Conservation (phyloP, 1,284 basidiomycete genomes). For the Boletus austroedulis region DNA sequence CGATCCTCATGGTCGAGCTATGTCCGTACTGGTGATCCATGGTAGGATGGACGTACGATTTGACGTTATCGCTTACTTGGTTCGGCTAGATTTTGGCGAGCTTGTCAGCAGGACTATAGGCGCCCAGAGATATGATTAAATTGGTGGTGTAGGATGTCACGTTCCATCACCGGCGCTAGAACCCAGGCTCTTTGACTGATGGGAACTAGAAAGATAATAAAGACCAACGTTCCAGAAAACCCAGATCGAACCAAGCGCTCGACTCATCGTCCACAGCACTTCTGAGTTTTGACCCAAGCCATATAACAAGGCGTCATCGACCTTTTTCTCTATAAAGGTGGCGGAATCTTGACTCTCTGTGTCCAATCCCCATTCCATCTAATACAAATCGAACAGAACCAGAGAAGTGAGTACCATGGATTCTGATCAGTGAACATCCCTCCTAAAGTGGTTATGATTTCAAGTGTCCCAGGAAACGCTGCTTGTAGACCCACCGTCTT, state of each 20-base stretch:
- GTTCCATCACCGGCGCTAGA: conserved; percentile 8
- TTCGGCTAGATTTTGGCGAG: background rate
- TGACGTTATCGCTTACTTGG: conserved; percentile 4
- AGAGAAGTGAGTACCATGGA: conserved; percentile 10
- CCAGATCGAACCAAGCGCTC: background rate
- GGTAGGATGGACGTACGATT: background rate
- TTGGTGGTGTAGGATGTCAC: background rate
- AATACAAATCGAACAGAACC: background rate
- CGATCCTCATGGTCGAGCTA: conserved; percentile 2
- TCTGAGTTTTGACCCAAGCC: background rate
- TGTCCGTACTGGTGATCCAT: background rate
- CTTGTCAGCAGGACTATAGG: background rate
- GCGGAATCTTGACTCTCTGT: background rate
- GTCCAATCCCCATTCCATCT: background rate
- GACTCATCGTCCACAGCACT: background rate
- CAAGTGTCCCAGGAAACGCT: conserved; percentile 6
- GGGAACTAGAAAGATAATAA: background rate
- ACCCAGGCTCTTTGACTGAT: background rate
- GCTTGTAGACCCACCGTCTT: background rate
- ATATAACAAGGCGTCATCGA: background rate
- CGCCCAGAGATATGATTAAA: background rate
- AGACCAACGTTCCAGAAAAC: conserved; percentile 7
- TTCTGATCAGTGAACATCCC: background rate
- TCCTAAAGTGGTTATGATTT: background rate
- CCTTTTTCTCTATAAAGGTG: conserved; percentile 18